Evolutionary conservation across 208 protist genomes (phyloP), one percentile per base, ranked within the genome.

Genomic region (Acanthamoeba triangularis): DNA sequence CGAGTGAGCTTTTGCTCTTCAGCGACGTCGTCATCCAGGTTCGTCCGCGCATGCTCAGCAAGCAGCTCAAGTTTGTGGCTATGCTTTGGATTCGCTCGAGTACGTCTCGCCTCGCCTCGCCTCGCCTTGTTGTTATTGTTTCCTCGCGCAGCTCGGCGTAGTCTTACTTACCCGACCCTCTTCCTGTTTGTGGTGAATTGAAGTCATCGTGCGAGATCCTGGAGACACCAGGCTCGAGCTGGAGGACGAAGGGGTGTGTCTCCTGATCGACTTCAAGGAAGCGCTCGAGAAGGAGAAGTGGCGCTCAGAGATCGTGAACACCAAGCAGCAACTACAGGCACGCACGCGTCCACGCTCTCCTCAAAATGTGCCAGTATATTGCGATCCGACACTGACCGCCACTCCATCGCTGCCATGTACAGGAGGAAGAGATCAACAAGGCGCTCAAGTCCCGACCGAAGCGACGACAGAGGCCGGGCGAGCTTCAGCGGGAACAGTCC

Each of bases 321-420:
- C 41, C 41, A 88, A 88, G 80, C 41, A 88, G 47, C 52, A 88
- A 20, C 80, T 88, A 6, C 80, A 88, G 52, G 69, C n/a, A 72
- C 23, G n/a, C 7, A 54, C 49, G 59, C 59, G n/a, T n/a, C n/a
- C n/a, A n/a, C n/a, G n/a, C n/a, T n/a, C n/a, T 18, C 14, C 49
- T 54, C 49, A 41, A 41, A 41, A 41, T 41, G 37, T 41, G 37
- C 37, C 3, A n/a, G n/a, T n/a, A n/a, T n/a, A n/a, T 61, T 61
- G n/a, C n/a, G n/a, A 13, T 5, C 7, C 37, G 37, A 41, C 37
- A 41, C 37, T 41, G 37, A 41, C 37, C 37, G 37, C 37, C 37
- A 41, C 37, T 3, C 37, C 37, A 41, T 3, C 37, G 59, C 7
- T 65, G 59, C 14, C 20, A 1, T 65, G 23, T 47, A 25, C 69